Evolutionary conservation across 257 asterid genomes (phyloP), one percentile per base, ranked within the genome.

Genomic region (Solanum dulcamara): DNA sequence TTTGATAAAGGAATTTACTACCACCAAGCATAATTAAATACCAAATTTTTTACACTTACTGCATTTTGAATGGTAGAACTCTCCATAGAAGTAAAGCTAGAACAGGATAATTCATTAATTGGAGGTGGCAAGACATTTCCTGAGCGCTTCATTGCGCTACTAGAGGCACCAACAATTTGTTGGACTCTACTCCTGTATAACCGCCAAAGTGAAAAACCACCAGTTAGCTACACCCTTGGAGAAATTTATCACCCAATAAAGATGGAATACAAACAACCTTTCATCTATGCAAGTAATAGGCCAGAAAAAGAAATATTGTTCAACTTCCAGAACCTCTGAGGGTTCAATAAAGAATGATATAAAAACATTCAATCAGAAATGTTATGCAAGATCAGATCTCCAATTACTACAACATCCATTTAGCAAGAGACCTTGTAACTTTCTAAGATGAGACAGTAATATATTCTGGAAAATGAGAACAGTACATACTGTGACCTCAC

Each of bases 101-200:
- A 85, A 89, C 86, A 87, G 86, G 84, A 60, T 48, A 86, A 24
- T 86, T 90, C 95, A 77, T 92, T 94, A 85, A 67, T 51, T 2
- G 99, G 95, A 88, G 96, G 91, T 82, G 99, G 99, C 92, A 96
- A 90, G 86, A 91, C 84, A 86, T 85, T 86, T 88, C 99, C 99
- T 12, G 93, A 84, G 80, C 95, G 97, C 72, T 91, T 89, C 85
- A 83, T 72, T 83, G 75, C 85, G 87, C 84, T 92, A 89, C 89
- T 89, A 83, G 94, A 50, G 87, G 91, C 91, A 88, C 99, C 99
- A 88, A 88, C 98, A 86, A 93, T 93, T 92, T 94, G 94, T 88
- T 96, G 97, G 66, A 94, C 99, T 88, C 98, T 92, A 92, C 90
- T 93, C 94, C 99, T 96, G 70, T 59, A 90, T 60, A 86, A 84